Evolutionary conservation across 2,329 filamentous ascomycete species (phyloP), one percentile per base, ranked within the genome.

Genomic region (Alternaria brassicicola): DNA sequence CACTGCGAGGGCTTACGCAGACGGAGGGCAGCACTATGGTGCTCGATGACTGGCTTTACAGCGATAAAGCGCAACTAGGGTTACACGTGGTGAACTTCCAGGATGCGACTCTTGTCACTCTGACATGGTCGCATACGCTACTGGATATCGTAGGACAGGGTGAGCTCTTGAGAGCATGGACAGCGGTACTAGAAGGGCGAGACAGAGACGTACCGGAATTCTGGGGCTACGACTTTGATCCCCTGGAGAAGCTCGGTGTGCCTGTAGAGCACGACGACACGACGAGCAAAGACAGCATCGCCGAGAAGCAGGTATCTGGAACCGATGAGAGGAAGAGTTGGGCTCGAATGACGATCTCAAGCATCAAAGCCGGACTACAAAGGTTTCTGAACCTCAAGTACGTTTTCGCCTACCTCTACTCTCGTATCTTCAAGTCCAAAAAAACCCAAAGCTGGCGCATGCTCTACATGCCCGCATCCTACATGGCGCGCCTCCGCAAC

Each of bases 51-150:
- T 70, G 62, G 61, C 55, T 65, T 6, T 59, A 62, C 42, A 50
- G 66, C 3, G 71, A 74, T 35, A 55, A 59, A 39, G 59, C 69
- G 21, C 57, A 64, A 39, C 51, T 72, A 3, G 62, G 61, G 2
- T 41, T 71, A 13, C 63, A 66, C 28, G 36, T 71, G 26, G 59
- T 63, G 8, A 66, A 62, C 7, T 72, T 72, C 48, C 56, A 56
- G 4, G 66, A 74, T 46, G 61, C 64, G 1, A 72, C 71, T 0
- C 36, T 72, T 9, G 54, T 72, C 15, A 65, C 65, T 1, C 25
- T 74, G 2, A 64, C 60, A 28, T 72, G 64, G 63, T 57, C 62
- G 6, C 71, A 74, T 43, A 64, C 60, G 2, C 52, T 70, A 2
- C 52, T 68, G 12, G 70, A 74, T 52, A 67, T 56, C 2, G 52